These are phyloP conservation scores for Parasarocladium wereldwijsianum DNA, from an alignment of 2,329 filamentous ascomycete genomes.

Conservation along the genomic window DNA sequence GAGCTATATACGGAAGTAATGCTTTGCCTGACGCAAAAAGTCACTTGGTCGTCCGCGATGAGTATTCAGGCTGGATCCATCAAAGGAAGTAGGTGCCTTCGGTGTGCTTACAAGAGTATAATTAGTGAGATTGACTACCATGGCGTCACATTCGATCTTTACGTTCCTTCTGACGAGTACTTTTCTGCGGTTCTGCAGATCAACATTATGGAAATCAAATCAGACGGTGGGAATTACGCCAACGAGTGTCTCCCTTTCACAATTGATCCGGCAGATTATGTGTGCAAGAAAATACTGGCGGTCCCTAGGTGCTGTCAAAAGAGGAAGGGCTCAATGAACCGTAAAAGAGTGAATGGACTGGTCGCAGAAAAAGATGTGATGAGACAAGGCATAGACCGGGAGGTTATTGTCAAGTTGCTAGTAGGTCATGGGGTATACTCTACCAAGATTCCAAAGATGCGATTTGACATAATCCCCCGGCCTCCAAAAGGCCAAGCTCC, in stretches of 20 bases:
- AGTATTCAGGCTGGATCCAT: conserved; percentile 5
- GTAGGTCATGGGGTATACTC: conserved; percentile 5
- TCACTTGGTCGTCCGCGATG: conserved; percentile 4
- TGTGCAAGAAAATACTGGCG: conserved; percentile 18
- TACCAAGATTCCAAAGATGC: conserved; percentile 4
- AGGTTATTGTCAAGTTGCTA: conserved; percentile 5
- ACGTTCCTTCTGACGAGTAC: conserved; percentile 17
- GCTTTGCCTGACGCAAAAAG: not conserved
- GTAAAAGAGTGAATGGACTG: conserved; percentile 1
- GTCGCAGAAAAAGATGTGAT: conserved; percentile 5
- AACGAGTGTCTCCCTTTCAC: conserved; percentile 18
- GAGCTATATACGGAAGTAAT: not conserved
- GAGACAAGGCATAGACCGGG: conserved; percentile 4
- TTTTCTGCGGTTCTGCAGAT: conserved; percentile 26
- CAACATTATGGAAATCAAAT: conserved; percentile 21
- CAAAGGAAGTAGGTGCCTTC: conserved; percentile 4
- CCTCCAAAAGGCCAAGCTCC: conserved; percentile 3
- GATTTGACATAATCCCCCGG: conserved; percentile 3
- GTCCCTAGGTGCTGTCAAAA: conserved; percentile 17
- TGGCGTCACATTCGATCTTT: conserved; percentile 25
- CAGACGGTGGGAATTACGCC: conserved; percentile 15
- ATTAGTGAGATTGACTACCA: conserved; percentile 17
- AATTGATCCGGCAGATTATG: conserved; percentile 21
- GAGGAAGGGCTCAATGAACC: conserved; percentile 3
- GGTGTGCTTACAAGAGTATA: conserved; percentile 1